Evolutionary conservation across 495 filamentous ascomycete genomes (phyloP), one percentile per base, ranked within the genome.

Genomic region (Viridothelium virens): DNA sequence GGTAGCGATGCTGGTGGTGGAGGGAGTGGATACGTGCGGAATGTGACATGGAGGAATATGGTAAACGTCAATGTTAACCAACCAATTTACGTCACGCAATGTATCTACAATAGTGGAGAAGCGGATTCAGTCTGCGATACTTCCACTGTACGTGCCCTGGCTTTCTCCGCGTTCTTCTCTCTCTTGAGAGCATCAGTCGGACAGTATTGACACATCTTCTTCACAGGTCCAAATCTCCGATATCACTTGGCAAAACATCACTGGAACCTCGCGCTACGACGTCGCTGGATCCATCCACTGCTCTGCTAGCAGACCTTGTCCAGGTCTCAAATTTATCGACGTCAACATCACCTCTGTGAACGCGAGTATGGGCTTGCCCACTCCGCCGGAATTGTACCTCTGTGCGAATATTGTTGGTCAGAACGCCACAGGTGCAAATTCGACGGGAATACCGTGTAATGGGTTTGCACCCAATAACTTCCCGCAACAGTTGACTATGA

Each of bases 41-140:
- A 72, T 50, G 64, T 74, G 37, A 74, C 68, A 34, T 74, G 84
- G 25, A 75, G 77, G 63, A 83, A 84, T 68, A 74, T 85, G n/a
- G 79, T 79, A 2, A 83, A 83, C 69, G 70, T 73, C 61, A 80
- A 84, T 74, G 79, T 84, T 80, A 70, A 79, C 80, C 76, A 81
- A 77, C 84, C 83, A 16, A 83, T 86, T 68, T 83, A 85, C 69
- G 79, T 86, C 34, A 83, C 81, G 12, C 75, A 78, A 16, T 86
- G 84, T 70, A 85, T 85, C 71, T 86, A 86, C 73, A 79, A 75
- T 33, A 66, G 68, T 61, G 53, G 56, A 67, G 37, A 36, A 9
- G 72, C 69, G 63, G 64, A 70, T 33, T 77, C 72, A 63, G 70
- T 71, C 14, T 85, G 84, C 77, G 82, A 85, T 66, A 74, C 71